These are phyloP conservation scores for Whalleya microplaca DNA, from an alignment of 2,329 filamentous ascomycete species.

Conservation along the genomic window DNA sequence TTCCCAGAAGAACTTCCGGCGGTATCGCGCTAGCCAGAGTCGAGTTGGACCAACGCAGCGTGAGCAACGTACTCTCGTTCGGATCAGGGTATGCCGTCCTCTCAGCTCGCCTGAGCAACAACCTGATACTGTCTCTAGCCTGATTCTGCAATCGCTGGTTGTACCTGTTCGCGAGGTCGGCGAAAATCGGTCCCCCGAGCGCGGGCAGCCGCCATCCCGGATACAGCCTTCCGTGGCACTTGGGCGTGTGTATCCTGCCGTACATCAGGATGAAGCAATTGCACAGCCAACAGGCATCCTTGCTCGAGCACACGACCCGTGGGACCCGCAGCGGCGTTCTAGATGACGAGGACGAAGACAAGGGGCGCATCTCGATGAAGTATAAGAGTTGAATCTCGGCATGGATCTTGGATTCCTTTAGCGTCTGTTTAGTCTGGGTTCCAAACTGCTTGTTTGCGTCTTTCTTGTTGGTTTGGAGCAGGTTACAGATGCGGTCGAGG, in stretches of 20 bases:
- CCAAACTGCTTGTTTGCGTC: slow-evolving; percentile 13
- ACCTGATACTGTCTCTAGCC: slow-evolving; percentile 12
- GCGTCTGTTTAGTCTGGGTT: slow-evolving; percentile 14
- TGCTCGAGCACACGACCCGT: slow-evolving; percentile 51
- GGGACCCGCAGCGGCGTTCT: slow-evolving; percentile 22
- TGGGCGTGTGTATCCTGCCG: slow-evolving; percentile 45
- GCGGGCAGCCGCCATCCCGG: slow-evolving; percentile 48
- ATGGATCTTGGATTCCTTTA: slow-evolving; percentile 45
- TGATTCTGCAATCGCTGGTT: slow-evolving; percentile 13
- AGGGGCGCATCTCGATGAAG: slow-evolving; percentile 40
- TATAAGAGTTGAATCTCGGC: slow-evolving; percentile 55
- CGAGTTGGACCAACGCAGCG: slow-evolving; percentile 12
- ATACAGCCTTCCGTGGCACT: slow-evolving; percentile 50
- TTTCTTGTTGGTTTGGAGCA: slow-evolving; percentile 2
- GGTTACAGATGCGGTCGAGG: neutral
- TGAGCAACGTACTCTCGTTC: slow-evolving; percentile 24
- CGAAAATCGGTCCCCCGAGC: neutral
- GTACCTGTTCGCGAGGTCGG: slow-evolving; percentile 9
- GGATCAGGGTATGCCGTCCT: slow-evolving; percentile 12
- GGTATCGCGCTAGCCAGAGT: slow-evolving; percentile 2
- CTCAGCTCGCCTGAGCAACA: slow-evolving; percentile 1
- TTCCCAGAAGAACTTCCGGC: neutral
- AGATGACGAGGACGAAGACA: neutral
- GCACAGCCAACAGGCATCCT: slow-evolving; percentile 56
- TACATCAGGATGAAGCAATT: slow-evolving; percentile 50